Evolutionary conservation across 2,329 filamentous ascomycete genomes (phyloP).

Genomic region (Dactylellina parvicollis): DNA sequence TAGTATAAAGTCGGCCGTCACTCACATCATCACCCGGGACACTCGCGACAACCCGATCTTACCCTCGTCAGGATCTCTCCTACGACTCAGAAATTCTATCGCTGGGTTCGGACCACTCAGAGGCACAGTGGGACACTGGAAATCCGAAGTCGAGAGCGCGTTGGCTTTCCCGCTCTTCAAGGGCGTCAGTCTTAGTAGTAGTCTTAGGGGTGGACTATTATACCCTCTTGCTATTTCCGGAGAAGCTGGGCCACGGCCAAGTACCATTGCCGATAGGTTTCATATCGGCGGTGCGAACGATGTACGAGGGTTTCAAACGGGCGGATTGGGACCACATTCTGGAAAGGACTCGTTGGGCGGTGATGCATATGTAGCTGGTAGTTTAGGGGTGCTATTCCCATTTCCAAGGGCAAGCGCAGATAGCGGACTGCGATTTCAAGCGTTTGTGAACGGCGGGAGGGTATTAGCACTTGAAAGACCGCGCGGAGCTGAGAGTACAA

Average conservation of each 20-base stretch:
- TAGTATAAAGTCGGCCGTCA: conserved; percentile 85
- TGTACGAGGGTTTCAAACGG: conserved; percentile 90
- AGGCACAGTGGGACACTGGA: conserved; percentile 93
- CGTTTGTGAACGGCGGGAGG: conserved; percentile 90
- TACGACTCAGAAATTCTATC: conserved; percentile 82
- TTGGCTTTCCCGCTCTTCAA: conserved; percentile 59
- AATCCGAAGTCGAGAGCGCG: conserved; percentile 78
- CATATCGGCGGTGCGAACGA: conserved; percentile 93
- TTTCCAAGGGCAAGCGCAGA: conserved; percentile 83
- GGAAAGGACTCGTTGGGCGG: conserved; percentile 86
- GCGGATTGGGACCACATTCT: conserved; percentile 87
- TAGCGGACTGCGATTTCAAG: conserved; percentile 84
- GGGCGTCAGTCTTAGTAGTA: conserved; percentile 83
- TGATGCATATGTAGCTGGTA: conserved; percentile 89
- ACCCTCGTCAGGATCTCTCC: conserved; percentile 80
- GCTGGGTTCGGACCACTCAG: conserved; percentile 84
- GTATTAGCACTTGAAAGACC: conserved; percentile 76
- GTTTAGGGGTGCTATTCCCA: conserved; percentile 84
- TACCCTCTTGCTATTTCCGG: conserved; percentile 77
- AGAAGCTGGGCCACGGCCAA: conserved; percentile 66
- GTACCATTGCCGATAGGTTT: conserved; percentile 92
- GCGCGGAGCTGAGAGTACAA: conserved; percentile 62
- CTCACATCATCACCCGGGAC: conserved; percentile 82
- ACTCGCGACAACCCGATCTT: conserved; percentile 84
- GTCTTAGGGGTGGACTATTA: conserved; percentile 81